phyloP scores from a whole-genome alignment of 2,329 filamentous ascomycete species.

The Calonectria pseudoreteaudii region DNA sequence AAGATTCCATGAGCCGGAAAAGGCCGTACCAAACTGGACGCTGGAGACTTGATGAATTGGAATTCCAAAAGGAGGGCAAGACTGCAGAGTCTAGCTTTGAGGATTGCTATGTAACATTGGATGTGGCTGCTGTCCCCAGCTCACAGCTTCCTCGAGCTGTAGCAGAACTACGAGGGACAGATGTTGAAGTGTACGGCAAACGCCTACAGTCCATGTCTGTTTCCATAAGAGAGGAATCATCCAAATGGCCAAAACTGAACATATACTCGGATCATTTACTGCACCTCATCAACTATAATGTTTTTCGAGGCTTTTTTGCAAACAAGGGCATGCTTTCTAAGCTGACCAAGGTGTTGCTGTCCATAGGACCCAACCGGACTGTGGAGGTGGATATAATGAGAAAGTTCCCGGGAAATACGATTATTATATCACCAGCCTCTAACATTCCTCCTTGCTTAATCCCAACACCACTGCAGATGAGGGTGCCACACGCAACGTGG shows the following conservation, averaged over 20 bases:
- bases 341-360: slow-evolving; percentile 8
- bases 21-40: slow-evolving; percentile 18
- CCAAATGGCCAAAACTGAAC: neutral
- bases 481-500: slow-evolving; percentile 53
- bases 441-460: slow-evolving; percentile 35
- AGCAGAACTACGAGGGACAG: neutral
- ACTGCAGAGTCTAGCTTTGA: fast-evolving
- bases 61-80: neutral
- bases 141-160: neutral
- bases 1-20: neutral
- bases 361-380: neutral
- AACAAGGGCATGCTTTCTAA: slow-evolving; percentile 21
- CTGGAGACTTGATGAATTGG: slow-evolving; percentile 24
- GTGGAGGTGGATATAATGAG: slow-evolving; percentile 7
- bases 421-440: neutral
- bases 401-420: neutral
- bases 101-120: no score
- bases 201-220: neutral
- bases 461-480: slow-evolving; percentile 55
- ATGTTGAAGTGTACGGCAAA: neutral
- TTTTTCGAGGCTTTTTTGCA: slow-evolving; percentile 12
- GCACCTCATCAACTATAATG: slow-evolving; percentile 23
- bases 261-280: slow-evolving; percentile 11
- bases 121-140: neutral
- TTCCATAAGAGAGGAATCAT: neutral